Evolutionary conservation across 2,329 filamentous ascomycete species (phyloP), one percentile per base, ranked within the genome.

Genomic region (Penicillium sp.): DNA sequence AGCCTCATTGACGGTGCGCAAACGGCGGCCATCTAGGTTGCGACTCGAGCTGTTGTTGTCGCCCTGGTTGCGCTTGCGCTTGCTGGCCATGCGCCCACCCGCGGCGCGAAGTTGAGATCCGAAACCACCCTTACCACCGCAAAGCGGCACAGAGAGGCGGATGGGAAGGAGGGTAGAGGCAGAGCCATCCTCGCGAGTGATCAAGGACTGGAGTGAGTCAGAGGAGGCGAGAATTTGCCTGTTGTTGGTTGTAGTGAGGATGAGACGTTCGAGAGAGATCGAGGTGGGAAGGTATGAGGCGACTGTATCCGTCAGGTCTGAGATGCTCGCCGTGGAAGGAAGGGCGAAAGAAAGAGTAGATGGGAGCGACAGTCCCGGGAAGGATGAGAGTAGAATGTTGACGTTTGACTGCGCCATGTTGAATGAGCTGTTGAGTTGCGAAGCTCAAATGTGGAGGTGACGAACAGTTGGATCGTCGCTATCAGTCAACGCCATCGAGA

Each of bases 11-110:
- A 98, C 91, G 2, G 95, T 98, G 53, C 96, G 88, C 57, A 99
- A 76, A 58, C 95, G 86, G 22, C 95, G 88, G 0, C 95, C 95
- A 70, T 98, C 95, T 1, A 99, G 83, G 67, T 98, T 99, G 64
- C 95, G 88, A 72, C 91, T 96, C 2, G 93, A 97, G 25, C 88
- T 93, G 71, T 96, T 94, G 62, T 92, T 88, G 39, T 96, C 92
- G 55, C 87, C 88, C 68, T 90, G 87, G 57, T 89, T 89, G 71
- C 89, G 89, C 83, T 94, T 95, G 81, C 96, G 96, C 68, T 88
- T 87, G n/a, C 91, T 94, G 2, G 92, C 96, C 95, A 99, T 99
- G 79, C 96, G 94, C 42, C 96, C 95, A 73, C 96, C 95, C 3
- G 95, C 95, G 0, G 96, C 95, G 72, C 96, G 91, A 39, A 99